Base-by-base conservation (phyloP, 2,329 filamentous ascomycete genomes). In the Pseudogymnoascus sp. region DNA sequence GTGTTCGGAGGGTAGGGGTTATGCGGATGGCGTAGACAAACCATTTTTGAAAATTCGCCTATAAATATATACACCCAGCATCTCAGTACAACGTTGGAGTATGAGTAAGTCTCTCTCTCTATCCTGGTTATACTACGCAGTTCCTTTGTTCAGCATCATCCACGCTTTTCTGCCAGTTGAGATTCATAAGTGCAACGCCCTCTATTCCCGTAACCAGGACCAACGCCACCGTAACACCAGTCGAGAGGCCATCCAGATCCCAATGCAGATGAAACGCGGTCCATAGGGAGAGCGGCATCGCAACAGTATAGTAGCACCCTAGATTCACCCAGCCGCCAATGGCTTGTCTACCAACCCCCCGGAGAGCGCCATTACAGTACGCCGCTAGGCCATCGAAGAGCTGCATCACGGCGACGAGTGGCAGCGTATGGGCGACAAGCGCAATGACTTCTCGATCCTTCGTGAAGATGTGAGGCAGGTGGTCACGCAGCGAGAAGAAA, bases 291-390 rank as follows among this genome's bases (percentile, higher is more conserved):
- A 96, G 83, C 0, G 93, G 93, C 73, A 96, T 79, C 0, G 90
- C 92, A 25, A 96, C 81, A 12, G 82, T 77, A 74, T 96, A 97
- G 77, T 96, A 96, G n/a, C 88, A 86, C 49, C 90, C 83, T 3
- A 96, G 77, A 69, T 93, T 93, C 12, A 91, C 87, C 68, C 93
- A 96, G 0, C 92, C 91, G n/a, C 92, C 92, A 63, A 96, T 86
- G 65, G 89, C 86, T 75, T 96, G 92, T 62, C 89, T 85, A 4
- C 93, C 93, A 21, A 96, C 83, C 8, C 92, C 92, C 40, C 93
- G 83, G 35, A 96, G 81, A 52, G 96, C 81, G 25, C 91, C 93
- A 70, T 95, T 92, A 63, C 89, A 91, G 41, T 87, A 87, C 7
- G 88, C 83, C 0, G 89, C 85, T 16, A 95, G 74, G 2, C 88